Conservation (phyloP, 257 asterid species). For the Lavandula angustifolia region DNA sequence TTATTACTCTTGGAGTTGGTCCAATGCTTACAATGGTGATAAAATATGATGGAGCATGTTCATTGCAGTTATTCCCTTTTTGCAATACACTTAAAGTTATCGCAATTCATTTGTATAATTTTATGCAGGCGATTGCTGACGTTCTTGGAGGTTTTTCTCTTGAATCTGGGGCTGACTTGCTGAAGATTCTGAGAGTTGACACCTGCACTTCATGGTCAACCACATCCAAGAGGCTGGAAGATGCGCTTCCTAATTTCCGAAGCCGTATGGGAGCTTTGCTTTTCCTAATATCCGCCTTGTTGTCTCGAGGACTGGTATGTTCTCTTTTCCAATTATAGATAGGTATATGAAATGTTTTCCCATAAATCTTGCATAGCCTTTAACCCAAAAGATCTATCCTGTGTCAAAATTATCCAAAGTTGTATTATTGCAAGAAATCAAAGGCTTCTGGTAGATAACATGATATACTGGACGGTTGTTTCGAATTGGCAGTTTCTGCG, state of each 20-base stretch:
- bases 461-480: background rate
- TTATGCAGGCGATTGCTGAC: constrained; percentile 62
- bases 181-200: constrained; percentile 61
- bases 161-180: constrained; percentile 80
- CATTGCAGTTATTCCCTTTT: constrained; percentile 5
- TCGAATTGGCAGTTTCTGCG: too few species aligned
- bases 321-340: constrained; percentile 17
- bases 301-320: constrained; percentile 92
- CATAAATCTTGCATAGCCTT: too few species aligned
- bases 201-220: constrained; percentile 53
- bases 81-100: background rate
- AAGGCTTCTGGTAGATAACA: background rate
- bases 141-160: constrained; percentile 69
- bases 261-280: constrained; percentile 97
- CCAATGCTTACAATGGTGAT: constrained; percentile 6
- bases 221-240: constrained; percentile 65
- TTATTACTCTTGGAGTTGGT: background rate
- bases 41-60: constrained; percentile 16
- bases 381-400: too few species aligned
- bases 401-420: background rate
- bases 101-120: constrained; percentile 16
- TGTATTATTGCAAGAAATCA: background rate
- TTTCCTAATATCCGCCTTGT: constrained; percentile 84
- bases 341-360: background rate
- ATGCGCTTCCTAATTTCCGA: constrained; percentile 73